These are phyloP conservation scores for Solanum pennellii DNA, from an alignment of 257 asterid genomes.

Conservation along the genomic window DNA sequence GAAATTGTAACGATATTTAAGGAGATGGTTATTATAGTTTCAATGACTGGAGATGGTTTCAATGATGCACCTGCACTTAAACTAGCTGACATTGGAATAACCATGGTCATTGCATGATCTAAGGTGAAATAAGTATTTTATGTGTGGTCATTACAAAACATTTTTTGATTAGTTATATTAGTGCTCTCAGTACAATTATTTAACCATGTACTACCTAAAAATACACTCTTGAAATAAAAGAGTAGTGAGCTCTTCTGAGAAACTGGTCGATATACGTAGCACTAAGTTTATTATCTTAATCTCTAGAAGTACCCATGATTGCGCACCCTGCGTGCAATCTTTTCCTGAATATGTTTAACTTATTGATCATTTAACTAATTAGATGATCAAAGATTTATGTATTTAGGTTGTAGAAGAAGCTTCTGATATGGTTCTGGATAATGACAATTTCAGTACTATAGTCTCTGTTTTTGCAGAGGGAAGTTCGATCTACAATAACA, in stretches of 20 bases:
- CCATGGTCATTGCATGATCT: constrained; percentile 88
- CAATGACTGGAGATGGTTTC: constrained; percentile 96
- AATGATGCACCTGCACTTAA: constrained; percentile 93
- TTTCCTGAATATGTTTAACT: neutral
- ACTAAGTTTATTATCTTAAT: neutral
- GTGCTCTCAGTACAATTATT: neutral
- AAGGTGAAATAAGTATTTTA: constrained; percentile 34
- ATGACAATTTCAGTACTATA: constrained; percentile 85
- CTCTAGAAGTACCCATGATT: neutral
- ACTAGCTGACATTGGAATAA: constrained; percentile 88
- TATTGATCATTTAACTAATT: neutral
- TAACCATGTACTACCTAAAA: neutral
- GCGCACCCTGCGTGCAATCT: neutral
- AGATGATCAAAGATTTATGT: neutral
- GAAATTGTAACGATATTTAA: constrained; percentile 77
- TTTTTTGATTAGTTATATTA: neutral
- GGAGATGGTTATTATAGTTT: constrained; percentile 75
- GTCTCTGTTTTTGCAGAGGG: constrained; percentile 85
- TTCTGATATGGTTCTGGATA: constrained; percentile 84
- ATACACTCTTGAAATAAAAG: neutral
- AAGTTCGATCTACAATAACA: constrained; percentile 79
- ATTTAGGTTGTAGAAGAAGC: constrained; percentile 80
- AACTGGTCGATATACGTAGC: neutral
- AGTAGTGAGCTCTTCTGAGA: neutral
- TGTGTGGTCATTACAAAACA: neutral